Conservation (phyloP, 164 flowering plant species). For the Saururus chinensis region DNA sequence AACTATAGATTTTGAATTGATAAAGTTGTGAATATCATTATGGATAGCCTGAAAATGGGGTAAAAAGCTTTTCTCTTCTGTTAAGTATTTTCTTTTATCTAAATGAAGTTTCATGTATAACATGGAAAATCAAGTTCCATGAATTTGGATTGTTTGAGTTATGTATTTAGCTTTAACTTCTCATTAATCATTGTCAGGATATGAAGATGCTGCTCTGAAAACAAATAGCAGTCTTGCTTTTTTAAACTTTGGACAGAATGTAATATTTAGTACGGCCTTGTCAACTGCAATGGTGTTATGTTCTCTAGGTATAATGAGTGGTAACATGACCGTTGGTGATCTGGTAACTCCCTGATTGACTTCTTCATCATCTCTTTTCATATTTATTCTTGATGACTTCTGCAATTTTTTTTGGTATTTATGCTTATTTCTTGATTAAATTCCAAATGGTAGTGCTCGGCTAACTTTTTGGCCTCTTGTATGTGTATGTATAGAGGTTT, state of each 20-base stretch:
- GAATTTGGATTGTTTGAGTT: neutral
- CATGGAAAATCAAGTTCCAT: neutral
- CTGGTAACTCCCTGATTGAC: constrained; percentile 39
- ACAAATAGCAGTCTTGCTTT: constrained; percentile 89
- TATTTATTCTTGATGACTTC: neutral
- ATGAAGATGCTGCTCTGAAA: constrained; percentile 89
- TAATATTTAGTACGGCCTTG: constrained; percentile 82
- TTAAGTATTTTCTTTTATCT: no score
- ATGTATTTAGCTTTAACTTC: neutral
- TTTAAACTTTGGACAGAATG: constrained; percentile 86
- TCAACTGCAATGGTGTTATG: constrained; percentile 92
- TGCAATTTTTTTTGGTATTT: no score
- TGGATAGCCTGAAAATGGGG: no score
- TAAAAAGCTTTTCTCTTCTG: no score
- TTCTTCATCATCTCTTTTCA: neutral
- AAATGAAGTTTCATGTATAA: neutral
- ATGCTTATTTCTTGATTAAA: no score
- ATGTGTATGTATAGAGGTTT: neutral
- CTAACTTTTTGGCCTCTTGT: neutral
- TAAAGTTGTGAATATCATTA: no score
- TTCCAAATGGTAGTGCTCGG: no score
- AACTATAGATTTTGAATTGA: no score
- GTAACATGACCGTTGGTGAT: constrained; percentile 95
- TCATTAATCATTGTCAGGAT: constrained; percentile 32
- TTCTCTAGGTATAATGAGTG: constrained; percentile 69